phyloP scores from a whole-genome alignment of 1,284 basidiomycete species.

The Malassezia furfur region DNA sequence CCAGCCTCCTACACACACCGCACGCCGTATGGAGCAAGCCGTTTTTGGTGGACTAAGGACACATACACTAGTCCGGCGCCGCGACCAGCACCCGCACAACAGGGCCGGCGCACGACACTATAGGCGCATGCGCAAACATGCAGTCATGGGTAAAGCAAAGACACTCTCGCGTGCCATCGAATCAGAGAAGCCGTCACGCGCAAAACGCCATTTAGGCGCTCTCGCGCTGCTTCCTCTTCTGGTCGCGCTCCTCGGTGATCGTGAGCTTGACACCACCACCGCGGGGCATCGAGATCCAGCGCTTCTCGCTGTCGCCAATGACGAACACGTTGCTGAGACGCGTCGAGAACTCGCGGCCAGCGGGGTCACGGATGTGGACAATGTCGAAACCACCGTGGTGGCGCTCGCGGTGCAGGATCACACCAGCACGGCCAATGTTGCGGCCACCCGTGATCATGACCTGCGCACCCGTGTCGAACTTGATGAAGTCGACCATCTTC shows the following conservation, averaged over 20 bases:
- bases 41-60: constrained; percentile 18
- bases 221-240: constrained; percentile 41
- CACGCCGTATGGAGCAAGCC: background rate
- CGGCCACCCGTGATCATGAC: constrained; percentile 97
- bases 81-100: background rate
- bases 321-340: constrained; percentile 96
- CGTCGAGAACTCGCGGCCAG: constrained; percentile 64
- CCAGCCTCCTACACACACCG: too few species aligned
- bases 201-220: background rate
- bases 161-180: background rate
- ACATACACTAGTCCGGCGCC: constrained; percentile 14
- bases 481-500: constrained; percentile 88
- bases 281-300: constrained; percentile 93
- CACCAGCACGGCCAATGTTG: constrained; percentile 97
- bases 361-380: constrained; percentile 79
- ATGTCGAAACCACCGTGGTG: constrained; percentile 91
- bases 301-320: constrained; percentile 87
- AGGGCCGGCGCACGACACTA: background rate
- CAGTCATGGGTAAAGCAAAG: background rate
- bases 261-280: constrained; percentile 90
- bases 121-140: constrained; percentile 5
- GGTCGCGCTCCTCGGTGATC: constrained; percentile 51
- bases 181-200: too few species aligned
- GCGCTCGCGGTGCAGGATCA: constrained; percentile 90
- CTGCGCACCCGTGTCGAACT: constrained; percentile 95